A percentile compares a stretch with the other conserved stretches of the same genome.
These are phyloP conservation scores for Nelumbo lutea DNA, from an alignment of 164 flowering plant species.

Conservation along the genomic window DNA sequence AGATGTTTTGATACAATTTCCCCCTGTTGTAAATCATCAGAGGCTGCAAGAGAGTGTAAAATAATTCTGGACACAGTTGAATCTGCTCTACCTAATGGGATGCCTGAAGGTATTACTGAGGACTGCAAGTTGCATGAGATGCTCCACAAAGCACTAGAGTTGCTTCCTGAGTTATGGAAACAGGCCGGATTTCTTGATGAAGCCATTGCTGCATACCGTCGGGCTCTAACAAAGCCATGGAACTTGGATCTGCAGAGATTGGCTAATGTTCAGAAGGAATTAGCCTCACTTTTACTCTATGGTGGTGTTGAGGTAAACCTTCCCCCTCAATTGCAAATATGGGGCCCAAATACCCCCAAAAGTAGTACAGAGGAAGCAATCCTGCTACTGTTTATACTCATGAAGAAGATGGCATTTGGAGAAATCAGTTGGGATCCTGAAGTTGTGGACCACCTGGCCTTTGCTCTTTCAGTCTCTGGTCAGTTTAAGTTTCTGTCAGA, in stretches of 20 bases:
- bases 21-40: conserved; percentile 25
- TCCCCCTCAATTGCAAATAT: conserved; percentile 41
- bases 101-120: conserved; percentile 45
- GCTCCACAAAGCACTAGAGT: conserved; percentile 78
- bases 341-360: conserved; percentile 41
- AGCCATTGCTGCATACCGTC: conserved; percentile 75
- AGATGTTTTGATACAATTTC: neutral
- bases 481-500: conserved; percentile 57
- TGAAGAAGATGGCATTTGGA: conserved; percentile 46
- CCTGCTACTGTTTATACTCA: conserved; percentile 62
- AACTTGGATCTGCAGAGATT: conserved; percentile 59
- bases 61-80: conserved; percentile 77
- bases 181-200: conserved; percentile 69
- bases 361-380: conserved; percentile 75
- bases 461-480: conserved; percentile 63
- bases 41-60: conserved; percentile 84
- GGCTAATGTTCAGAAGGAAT: conserved; percentile 66
- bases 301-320: conserved; percentile 70
- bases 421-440: conserved; percentile 84
- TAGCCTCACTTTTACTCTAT: conserved; percentile 63
- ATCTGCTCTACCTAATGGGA: conserved; percentile 74
- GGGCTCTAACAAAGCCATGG: conserved; percentile 82
- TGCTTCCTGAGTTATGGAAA: conserved; percentile 78
- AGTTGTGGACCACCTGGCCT: conserved; percentile 72
- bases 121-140: conserved; percentile 85